These are phyloP conservation scores for Cokeromyces recurvatus DNA, from an alignment of 371 early-diverging fungal species.

Conservation along the genomic window DNA sequence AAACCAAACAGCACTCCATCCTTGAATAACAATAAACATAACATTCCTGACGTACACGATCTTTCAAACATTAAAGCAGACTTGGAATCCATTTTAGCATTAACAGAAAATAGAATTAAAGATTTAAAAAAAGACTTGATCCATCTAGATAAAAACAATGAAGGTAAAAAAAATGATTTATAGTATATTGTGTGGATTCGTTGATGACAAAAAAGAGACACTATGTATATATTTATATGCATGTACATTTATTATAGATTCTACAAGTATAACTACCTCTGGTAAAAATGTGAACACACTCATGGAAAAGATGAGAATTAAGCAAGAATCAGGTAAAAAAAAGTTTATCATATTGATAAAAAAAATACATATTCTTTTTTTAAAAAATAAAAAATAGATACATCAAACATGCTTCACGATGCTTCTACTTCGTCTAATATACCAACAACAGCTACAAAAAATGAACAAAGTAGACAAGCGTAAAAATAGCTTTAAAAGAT, in stretches of 20 bases:
- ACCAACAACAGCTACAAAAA: too few relatives aligned
- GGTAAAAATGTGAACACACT: not conserved
- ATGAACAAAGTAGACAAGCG: conserved; percentile 1
- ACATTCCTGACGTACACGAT: conserved; percentile 32
- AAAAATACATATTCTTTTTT: conserved; percentile 6
- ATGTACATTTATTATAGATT: too few relatives aligned
- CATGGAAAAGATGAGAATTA: conserved; percentile 12
- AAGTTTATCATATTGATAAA: too few relatives aligned
- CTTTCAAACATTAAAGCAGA: conserved; percentile 35
- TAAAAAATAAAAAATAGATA: too few relatives aligned
- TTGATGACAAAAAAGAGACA: too few relatives aligned
- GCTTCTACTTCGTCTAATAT: too few relatives aligned
- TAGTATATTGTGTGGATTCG: too few relatives aligned
- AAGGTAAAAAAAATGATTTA: not conserved
- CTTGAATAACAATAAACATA: not conserved
- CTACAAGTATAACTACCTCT: conserved; percentile 2
- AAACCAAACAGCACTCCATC: too few relatives aligned
- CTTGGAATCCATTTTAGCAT: conserved; percentile 30
- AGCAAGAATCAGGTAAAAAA: conserved; percentile 1
- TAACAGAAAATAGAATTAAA: conserved; percentile 26
- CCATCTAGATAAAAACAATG: conserved; percentile 14
- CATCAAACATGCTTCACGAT: too few relatives aligned
- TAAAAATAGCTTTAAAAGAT: too few relatives aligned
- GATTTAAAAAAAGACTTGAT: conserved; percentile 26
- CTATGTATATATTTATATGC: too few relatives aligned